These are phyloP conservation scores for Mentha longifolia DNA, from an alignment of 257 asterid genomes.

Conservation along the genomic window DNA sequence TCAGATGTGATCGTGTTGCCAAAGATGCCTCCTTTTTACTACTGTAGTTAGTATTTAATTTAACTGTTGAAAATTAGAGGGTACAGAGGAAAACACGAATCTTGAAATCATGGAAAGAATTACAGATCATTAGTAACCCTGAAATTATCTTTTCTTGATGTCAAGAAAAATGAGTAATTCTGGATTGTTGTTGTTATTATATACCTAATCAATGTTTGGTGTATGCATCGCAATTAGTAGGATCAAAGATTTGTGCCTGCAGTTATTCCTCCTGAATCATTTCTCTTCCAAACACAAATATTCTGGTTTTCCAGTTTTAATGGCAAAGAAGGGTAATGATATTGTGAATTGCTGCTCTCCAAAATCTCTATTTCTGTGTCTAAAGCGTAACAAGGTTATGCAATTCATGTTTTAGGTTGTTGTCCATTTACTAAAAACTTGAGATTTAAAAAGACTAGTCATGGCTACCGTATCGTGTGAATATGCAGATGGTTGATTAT, in stretches of 20 bases:
- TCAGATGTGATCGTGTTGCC: neutral
- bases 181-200: neutral
- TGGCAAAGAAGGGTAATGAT: neutral
- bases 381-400: neutral
- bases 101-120: neutral
- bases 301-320: conserved; percentile 1
- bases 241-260: neutral
- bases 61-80: neutral
- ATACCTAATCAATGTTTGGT: neutral
- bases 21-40: neutral
- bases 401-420: neutral
- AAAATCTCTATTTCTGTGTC: neutral
- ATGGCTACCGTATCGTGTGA: neutral
- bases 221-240: neutral
- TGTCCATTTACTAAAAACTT: neutral
- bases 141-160: neutral
- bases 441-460: neutral
- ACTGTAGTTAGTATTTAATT: neutral
- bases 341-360: neutral
- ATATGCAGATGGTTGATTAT: neutral
- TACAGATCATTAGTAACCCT: neutral
- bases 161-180: neutral
- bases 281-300: neutral
- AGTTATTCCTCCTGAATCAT: neutral
- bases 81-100: neutral